Evolutionary conservation across 768 basidiomycete genomes (phyloP), one percentile per base, ranked within the genome.

Genomic region (Termitomyces sp.): DNA sequence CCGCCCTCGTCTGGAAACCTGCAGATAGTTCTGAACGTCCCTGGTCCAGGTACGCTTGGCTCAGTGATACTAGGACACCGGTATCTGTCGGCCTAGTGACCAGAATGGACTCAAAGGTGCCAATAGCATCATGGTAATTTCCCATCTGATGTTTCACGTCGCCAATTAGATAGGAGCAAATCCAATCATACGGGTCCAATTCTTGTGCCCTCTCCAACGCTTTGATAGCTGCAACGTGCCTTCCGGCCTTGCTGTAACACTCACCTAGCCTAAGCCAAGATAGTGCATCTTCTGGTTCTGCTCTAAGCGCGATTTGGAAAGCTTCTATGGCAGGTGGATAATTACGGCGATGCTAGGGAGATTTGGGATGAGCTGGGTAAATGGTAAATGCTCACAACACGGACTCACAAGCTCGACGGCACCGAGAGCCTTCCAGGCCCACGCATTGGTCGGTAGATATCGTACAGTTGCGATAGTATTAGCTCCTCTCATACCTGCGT

Each of bases 341-440:
- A 59, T 91, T 85, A 50, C 76, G 76, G 25, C 82, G 82, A 56
- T 77, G 82, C 91, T 94, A 59, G 19, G 44, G 34, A 7, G 4
- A 32, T 12, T 32, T n/a, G 16, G 25, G 21, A 25, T 57, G 42
- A 43, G 58, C 27, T 40, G 54, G 12, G 41, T 44, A 16, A 52
- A 59, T 44, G 16, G 39, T 16, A 39, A 28, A 46, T 47, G 14
- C 7, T 27, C 12, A n/a, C 43, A 54, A 21, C 12, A 41, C 27
- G 7, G 16, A 73, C 88, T 70, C 64, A 94, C 96, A 72, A 95
- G 73, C 68, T 95, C 94, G 2, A 94, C 94, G 0, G 92, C 83
- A 1, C 94, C 97, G 35, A 93, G 72, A 21, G 94, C 95, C 71
- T 97, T 98, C 95, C 96, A 99, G 3, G 97, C 97, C 97, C 97